Evolutionary conservation across 768 basidiomycete species (phyloP), one percentile per base, ranked within the genome.

Genomic region (Rhizopogon rudus): DNA sequence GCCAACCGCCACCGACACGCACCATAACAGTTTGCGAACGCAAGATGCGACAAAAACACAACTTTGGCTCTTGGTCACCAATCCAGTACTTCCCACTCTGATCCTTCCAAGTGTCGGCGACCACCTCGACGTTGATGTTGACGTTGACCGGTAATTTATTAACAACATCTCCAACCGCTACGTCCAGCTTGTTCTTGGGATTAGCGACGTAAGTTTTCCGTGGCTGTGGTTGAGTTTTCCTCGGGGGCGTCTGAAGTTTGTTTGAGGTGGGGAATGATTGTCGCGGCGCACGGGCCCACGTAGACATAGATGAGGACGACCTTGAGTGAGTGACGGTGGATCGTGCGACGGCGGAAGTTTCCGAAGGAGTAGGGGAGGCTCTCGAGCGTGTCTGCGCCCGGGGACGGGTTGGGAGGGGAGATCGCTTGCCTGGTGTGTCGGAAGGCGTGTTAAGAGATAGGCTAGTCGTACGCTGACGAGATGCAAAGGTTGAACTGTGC

Each of bases 31-130:
- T 93, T 63, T 93, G 89, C 1, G 89, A 93, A 10, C 93, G 84
- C 28, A 96, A 73, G 44, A 96, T 96, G 28, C 94, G 82, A 68
- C 93, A 93, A 69, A 93, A 96, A 69, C 92, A 95, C 33, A 96
- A 75, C 68, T 86, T 93, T 6, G 92, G 83, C 51, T 95, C 91
- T 61, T 91, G 84, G 60, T 92, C 87, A 13, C 95, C 95, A 61
- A 96, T 97, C 93, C 92, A 96, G 65, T 95, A 94, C 65, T 94
- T 93, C 17, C 93, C 93, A 58, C 92, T 93, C 71, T 91, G 86
- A 66, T 95, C 93, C 67, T 86, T 85, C 93, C 93, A 96, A 6
- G 85, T 87, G 50, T 91, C 89, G 6, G 82, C 80, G 6, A 90
- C 87, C 13, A 88, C 83, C 69, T 91, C 86, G 33, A 93, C 75